These are phyloP conservation scores for Lunularia cruciata DNA, from an alignment of 225 moss, liverwort and hornwort genomes.

Conservation along the genomic window DNA sequence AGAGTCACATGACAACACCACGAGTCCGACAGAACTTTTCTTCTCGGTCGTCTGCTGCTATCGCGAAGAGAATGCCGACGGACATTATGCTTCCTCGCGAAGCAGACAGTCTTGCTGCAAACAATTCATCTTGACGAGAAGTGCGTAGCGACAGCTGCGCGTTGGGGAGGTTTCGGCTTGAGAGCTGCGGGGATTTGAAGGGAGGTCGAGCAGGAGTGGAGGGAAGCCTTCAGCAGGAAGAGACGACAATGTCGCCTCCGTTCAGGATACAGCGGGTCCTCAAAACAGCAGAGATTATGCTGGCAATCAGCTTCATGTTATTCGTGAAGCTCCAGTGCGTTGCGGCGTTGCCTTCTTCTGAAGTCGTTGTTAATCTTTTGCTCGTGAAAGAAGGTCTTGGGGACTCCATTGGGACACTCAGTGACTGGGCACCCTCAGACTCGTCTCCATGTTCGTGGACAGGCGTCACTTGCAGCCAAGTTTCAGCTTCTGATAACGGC, in stretches of 20 bases:
- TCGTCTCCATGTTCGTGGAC: constrained; percentile 44
- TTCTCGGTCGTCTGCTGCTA: too few relatives aligned
- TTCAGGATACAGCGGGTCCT: background rate
- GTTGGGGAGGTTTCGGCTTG: too few relatives aligned
- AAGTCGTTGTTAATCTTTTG: constrained; percentile 31
- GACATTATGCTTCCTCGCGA: background rate
- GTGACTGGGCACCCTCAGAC: constrained; percentile 34
- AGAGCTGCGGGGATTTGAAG: background rate
- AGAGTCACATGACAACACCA: background rate
- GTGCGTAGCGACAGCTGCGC: too few relatives aligned
- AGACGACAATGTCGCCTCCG: constrained; percentile 5
- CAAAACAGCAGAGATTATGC: background rate
- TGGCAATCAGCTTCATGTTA: background rate
- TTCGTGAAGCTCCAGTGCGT: background rate
- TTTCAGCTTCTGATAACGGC: constrained; percentile 13
- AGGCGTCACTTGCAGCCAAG: constrained; percentile 34
- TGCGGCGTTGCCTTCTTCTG: constrained; percentile 1
- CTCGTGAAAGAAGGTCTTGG: constrained; percentile 38
- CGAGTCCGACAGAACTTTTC: background rate
- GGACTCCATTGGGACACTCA: constrained; percentile 27
- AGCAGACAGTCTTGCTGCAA: background rate
- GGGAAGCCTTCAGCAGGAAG: background rate
- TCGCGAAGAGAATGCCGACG: too few relatives aligned
- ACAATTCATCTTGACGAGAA: too few relatives aligned
- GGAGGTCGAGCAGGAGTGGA: background rate